phyloP scores from a whole-genome alignment of 495 filamentous ascomycete species.

The Daldinia loculata region DNA sequence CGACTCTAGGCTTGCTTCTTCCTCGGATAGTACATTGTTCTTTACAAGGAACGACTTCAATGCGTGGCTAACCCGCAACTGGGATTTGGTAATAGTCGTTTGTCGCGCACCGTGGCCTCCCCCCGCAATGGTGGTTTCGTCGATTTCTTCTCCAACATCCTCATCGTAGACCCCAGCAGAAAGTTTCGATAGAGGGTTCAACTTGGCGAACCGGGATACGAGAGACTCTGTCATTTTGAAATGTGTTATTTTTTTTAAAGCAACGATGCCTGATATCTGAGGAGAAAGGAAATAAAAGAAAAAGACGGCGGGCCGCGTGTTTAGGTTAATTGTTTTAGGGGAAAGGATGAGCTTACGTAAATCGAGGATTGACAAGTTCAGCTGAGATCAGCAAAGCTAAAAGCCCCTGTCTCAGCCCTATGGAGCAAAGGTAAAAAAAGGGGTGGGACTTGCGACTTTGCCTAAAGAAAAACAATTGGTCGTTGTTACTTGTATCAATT shows the following conservation, averaged over 20 bases:
- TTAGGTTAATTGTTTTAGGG: neutral
- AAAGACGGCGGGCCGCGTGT: neutral
- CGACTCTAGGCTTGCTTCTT: constrained; percentile 47
- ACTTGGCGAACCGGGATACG: constrained; percentile 41
- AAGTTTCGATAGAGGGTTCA: constrained; percentile 47
- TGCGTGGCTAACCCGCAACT: constrained; percentile 58
- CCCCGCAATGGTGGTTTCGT: constrained; percentile 54
- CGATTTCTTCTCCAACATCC: constrained; percentile 60
- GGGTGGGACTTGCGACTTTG: neutral
- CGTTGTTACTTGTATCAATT: too few species aligned
- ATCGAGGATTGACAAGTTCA: constrained; percentile 3
- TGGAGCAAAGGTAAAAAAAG: neutral
- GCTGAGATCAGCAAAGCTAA: constrained; percentile 9
- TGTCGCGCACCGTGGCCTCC: constrained; percentile 56
- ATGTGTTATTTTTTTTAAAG: neutral
- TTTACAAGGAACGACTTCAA: constrained; percentile 55
- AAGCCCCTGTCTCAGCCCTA: constrained; percentile 8
- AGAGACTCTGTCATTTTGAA: constrained; percentile 33
- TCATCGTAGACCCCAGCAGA: constrained; percentile 50
- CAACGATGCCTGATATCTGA: neutral
- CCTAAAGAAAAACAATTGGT: neutral
- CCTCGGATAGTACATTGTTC: constrained; percentile 48
- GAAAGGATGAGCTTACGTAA: constrained; percentile 35
- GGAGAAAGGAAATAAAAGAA: neutral
- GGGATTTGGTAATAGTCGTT: constrained; percentile 50